A percentile compares a stretch with the other conserved stretches of the same genome.
These are phyloP conservation scores for Dalbergia cultrata DNA, from an alignment of 306 rosid species.

Conservation along the genomic window DNA sequence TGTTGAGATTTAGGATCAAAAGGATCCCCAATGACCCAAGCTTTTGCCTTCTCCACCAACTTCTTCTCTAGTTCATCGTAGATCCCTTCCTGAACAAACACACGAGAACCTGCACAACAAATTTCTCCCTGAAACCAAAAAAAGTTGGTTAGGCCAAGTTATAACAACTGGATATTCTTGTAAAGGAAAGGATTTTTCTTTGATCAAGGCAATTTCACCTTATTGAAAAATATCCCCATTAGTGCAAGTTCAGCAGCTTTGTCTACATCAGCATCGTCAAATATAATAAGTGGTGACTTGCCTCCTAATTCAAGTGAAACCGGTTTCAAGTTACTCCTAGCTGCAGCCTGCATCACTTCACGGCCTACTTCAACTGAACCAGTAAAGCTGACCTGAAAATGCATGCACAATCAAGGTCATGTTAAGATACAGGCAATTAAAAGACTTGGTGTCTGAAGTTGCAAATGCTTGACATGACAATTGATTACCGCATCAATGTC, in stretches of 20 bases:
- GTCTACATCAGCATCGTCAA: conserved; percentile 76
- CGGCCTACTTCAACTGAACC: conserved; percentile 82
- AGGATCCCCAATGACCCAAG: conserved; percentile 85
- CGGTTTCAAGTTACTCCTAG: conserved; percentile 73
- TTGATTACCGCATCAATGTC: conserved; percentile 70
- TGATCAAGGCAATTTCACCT: conserved; percentile 50
- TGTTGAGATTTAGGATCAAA: conserved; percentile 76
- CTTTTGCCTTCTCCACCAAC: conserved; percentile 61
- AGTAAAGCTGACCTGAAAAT: conserved; percentile 72
- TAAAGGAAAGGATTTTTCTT: neutral
- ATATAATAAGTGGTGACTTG: conserved; percentile 82
- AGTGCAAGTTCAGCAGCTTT: conserved; percentile 75
- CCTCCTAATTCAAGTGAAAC: conserved; percentile 88
- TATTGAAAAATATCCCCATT: conserved; percentile 60
- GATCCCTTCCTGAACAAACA: conserved; percentile 81
- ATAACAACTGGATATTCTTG: neutral
- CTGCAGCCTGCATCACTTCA: conserved; percentile 78
- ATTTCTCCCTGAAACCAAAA: conserved; percentile 71
- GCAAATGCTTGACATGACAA: conserved; percentile 9
- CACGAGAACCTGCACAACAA: conserved; percentile 78
- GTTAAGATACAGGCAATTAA: neutral
- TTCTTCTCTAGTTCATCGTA: conserved; percentile 73
- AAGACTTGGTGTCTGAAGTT: no score
- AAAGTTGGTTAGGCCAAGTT: neutral
- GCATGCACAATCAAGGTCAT: neutral